These are phyloP conservation scores for Colletotrichum camelliae DNA, from an alignment of 2,329 filamentous ascomycete species.

Conservation along the genomic window DNA sequence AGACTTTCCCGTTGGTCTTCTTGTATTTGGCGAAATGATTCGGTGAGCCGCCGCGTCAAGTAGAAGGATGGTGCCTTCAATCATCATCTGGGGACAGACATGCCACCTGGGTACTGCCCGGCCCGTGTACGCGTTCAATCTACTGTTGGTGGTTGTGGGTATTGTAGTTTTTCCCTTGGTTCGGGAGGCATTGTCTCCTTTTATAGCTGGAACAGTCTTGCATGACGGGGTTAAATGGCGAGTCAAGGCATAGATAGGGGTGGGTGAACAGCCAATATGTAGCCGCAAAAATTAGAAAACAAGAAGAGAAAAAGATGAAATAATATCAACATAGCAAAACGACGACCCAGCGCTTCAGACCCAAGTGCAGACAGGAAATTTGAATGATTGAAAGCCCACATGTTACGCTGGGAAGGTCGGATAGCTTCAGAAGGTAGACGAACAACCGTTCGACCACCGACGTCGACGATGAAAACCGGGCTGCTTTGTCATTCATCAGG, in stretches of 20 bases:
- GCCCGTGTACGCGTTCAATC: neutral
- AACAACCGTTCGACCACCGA: neutral
- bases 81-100: neutral
- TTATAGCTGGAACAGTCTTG: neutral
- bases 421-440: neutral
- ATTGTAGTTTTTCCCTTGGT: neutral
- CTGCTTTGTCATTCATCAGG: neutral
- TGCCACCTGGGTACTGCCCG: neutral
- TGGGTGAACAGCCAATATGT: neutral
- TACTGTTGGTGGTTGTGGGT: neutral
- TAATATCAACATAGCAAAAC: neutral
- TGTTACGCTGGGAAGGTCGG: neutral
- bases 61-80: neutral
- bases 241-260: neutral
- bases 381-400: neutral
- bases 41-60: neutral
- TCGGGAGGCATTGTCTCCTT: neutral
- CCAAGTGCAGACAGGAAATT: neutral
- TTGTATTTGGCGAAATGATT: neutral
- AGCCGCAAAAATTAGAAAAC: neutral
- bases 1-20: neutral
- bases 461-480: neutral
- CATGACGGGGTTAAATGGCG: neutral
- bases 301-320: neutral
- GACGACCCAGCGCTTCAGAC: neutral